phyloP scores from a whole-genome alignment of 139 green algal species.

The Coccomyxa sp. region DNA sequence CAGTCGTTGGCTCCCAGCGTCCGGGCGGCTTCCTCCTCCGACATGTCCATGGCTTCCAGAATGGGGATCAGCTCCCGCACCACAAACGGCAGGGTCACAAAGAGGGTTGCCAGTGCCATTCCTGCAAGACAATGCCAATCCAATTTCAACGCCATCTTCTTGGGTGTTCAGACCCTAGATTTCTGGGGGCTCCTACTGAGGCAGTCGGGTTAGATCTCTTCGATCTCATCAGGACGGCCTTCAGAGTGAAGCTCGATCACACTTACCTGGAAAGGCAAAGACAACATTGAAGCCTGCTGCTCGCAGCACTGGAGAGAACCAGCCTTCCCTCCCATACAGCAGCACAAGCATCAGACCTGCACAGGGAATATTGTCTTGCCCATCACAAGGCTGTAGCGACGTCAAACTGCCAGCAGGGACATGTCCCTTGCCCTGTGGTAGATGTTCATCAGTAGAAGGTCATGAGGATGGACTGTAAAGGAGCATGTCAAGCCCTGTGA shows the following conservation, averaged over 20 bases:
- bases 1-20: constrained; percentile 76
- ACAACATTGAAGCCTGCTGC: constrained; percentile 70
- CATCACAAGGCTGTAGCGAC: background rate
- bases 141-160: no score
- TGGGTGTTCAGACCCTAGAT: no score
- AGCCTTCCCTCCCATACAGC: constrained; percentile 81
- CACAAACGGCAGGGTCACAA: constrained; percentile 88
- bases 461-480: no score
- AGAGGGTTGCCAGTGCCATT: constrained; percentile 84
- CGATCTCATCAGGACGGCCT: no score
- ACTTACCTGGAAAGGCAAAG: constrained; percentile 85
- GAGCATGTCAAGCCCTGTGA: background rate
- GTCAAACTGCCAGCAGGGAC: background rate
- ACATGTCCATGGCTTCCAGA: constrained; percentile 74
- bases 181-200: no score
- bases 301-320: constrained; percentile 72
- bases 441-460: no score
- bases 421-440: background rate
- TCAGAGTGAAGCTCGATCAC: no score
- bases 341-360: constrained; percentile 71
- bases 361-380: background rate
- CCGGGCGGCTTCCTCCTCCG: constrained; percentile 77
- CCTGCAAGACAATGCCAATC: constrained; percentile 40
- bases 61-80: constrained; percentile 84
- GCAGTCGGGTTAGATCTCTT: no score